Evolutionary conservation across 805 yeast genomes (phyloP), one percentile per base, ranked within the genome.

Genomic region (Candida golubevii): DNA sequence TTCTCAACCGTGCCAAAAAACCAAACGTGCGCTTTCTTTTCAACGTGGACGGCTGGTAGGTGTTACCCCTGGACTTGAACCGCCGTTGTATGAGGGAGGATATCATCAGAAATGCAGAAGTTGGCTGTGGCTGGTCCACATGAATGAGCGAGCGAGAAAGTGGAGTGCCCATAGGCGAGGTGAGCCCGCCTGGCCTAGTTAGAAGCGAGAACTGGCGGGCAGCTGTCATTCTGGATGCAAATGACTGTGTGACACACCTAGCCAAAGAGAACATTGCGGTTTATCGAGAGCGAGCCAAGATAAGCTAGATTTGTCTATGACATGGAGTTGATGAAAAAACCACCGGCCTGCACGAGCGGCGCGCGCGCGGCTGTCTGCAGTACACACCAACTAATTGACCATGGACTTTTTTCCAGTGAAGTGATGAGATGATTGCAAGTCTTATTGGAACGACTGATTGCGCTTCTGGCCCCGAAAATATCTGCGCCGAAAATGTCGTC

Each of bases 1-100:
- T 67, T 60, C 82, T 80, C 66, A 85, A 78, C 62, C 97, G 80
- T 10, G 95, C 88, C 61, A 93, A 73, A 57, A 90, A 93, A 0
- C 99, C 99, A 46, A 85, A 75, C 30, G 85, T 81, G 65, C 96
- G 83, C 73, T 93, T 93, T 63, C 98, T 78, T 63, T 86, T 88
- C 51, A 88, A 71, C 6, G 95, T 88, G 49, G 88, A 83, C 41
- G 99, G 99, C 67, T 91, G 97, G 67, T 85, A 91, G 14, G 96
- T 88, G 69, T 88, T 85, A 66, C 99, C 98, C 69, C 96, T 81
- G 33, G 91, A 74, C 62, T 88, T 83, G 85, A 90, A 83, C 74
- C 97, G 67, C 63, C 60, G 68, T 54, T 79, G 84, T 27, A 72
- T 62, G 39, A 71, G 62, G 1, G 74, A 66, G 2, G 69, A 39